Evolutionary conservation across 495 filamentous ascomycete genomes (phyloP).

Genomic region (Podospora didyma): DNA sequence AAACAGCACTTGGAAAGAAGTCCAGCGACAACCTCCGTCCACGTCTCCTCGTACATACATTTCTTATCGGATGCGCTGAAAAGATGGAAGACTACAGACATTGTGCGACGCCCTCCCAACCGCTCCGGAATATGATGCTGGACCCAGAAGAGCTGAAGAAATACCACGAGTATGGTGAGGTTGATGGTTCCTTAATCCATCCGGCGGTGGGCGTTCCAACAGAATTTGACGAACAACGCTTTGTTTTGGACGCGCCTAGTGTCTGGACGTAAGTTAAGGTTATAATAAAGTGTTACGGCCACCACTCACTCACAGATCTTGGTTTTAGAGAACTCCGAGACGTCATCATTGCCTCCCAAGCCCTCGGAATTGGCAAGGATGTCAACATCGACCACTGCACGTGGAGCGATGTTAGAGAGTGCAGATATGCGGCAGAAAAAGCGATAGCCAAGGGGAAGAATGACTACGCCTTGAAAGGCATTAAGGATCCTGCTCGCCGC

Average conservation of each 20-base stretch:
- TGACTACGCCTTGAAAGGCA: neutral
- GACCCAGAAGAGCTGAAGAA: neutral
- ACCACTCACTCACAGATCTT: neutral
- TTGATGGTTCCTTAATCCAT: neutral
- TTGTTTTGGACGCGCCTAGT: neutral
- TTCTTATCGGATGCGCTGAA: neutral
- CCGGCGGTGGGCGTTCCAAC: neutral
- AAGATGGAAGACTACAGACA: neutral
- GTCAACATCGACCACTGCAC: neutral
- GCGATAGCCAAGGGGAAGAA: neutral
- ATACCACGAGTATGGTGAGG: neutral
- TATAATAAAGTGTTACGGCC: neutral
- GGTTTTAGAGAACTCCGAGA: neutral
- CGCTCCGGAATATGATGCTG: neutral
- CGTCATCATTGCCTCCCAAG: neutral
- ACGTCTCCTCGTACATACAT: neutral
- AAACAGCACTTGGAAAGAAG: neutral
- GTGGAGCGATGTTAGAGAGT: neutral
- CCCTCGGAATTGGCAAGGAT: neutral
- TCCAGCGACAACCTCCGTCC: neutral
- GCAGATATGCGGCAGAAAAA: neutral
- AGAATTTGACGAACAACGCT: neutral
- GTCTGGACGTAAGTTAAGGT: neutral
- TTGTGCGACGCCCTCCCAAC: neutral
- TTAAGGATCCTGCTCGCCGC: neutral